Conservation (phyloP, 2,329 filamentous ascomycete species). For the Madurella mycetomatis region DNA sequence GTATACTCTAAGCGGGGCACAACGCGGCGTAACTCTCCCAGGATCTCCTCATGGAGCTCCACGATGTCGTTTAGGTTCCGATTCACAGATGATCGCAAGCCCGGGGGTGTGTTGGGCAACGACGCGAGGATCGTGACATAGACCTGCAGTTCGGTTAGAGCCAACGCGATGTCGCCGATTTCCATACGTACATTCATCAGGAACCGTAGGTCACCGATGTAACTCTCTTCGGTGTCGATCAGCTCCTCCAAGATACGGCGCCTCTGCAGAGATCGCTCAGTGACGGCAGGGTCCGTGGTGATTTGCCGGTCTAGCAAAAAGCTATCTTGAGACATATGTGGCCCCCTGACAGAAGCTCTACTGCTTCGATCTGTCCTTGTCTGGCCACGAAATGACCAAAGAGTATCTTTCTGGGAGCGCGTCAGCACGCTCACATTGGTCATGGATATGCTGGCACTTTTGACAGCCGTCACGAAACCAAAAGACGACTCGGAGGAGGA, state of each 20-base stretch:
- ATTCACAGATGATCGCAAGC: conserved; percentile 68
- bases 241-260: conserved; percentile 80
- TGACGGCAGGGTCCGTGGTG: conserved; percentile 62
- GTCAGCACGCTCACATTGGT: conserved; percentile 65
- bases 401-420: conserved; percentile 51
- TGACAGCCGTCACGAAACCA: conserved; percentile 73
- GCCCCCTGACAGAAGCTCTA: conserved; percentile 54
- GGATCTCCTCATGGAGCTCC: conserved; percentile 75
- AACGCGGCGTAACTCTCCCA: conserved; percentile 66
- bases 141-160: conserved; percentile 45
- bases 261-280: conserved; percentile 67
- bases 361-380: conserved; percentile 61
- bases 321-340: conserved; percentile 63
- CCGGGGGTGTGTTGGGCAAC: conserved; percentile 59
- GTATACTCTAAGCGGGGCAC: conserved; percentile 66
- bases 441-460: conserved; percentile 75
- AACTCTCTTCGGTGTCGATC: conserved; percentile 79
- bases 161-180: not conserved
- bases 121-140: conserved; percentile 72
- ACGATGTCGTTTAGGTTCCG: conserved; percentile 75
- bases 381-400: conserved; percentile 50
- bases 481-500: conserved; percentile 72
- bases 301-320: conserved; percentile 52
- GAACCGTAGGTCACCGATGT: conserved; percentile 82
- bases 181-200: conserved; percentile 66